phyloP scores from a whole-genome alignment of 2,329 filamentous ascomycete genomes.

The Fusarium longipes region DNA sequence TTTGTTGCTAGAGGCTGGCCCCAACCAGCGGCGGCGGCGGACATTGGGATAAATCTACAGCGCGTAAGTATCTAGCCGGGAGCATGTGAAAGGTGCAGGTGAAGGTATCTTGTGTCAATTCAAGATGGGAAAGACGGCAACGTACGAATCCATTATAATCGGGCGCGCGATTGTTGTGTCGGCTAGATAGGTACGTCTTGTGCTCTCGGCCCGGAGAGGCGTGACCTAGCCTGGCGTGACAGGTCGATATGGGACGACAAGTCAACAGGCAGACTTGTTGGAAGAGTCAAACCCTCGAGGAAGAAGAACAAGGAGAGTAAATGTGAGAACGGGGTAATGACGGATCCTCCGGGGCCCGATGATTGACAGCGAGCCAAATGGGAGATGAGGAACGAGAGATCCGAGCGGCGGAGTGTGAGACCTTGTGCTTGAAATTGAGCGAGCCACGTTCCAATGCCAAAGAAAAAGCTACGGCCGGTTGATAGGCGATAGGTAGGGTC shows the following conservation, averaged over 20 bases:
- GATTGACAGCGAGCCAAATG: conserved; percentile 34
- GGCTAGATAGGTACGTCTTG: conserved; percentile 41
- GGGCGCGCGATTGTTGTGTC: conserved; percentile 39
- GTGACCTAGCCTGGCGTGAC: conserved; percentile 43
- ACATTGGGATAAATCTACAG: conserved; percentile 60
- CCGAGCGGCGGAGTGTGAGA: conserved; percentile 22
- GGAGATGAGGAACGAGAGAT: conserved; percentile 17
- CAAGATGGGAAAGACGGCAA: conserved; percentile 28
- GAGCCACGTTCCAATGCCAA: conserved; percentile 37
- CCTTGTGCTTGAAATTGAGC: conserved; percentile 31
- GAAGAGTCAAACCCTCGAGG: conserved; percentile 13
- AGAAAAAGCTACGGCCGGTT: neutral
- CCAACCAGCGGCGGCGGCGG: conserved; percentile 62
- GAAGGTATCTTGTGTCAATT: conserved; percentile 34
- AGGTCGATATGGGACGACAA: conserved; percentile 29
- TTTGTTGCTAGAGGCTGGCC: conserved; percentile 55
- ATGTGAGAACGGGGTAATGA: conserved; percentile 27
- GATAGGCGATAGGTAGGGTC: conserved; percentile 7
- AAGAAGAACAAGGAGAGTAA: conserved; percentile 16
- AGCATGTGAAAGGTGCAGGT: conserved; percentile 11
- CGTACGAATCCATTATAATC: conserved; percentile 49
- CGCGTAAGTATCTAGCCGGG: conserved; percentile 31
- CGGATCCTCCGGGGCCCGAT: conserved; percentile 35
- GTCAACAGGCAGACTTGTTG: conserved; percentile 15
- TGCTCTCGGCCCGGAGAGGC: conserved; percentile 42